Evolutionary conservation across 1,139 yeast genomes (phyloP), one percentile per base, ranked within the genome.

Genomic region (Hansenula sp.): DNA sequence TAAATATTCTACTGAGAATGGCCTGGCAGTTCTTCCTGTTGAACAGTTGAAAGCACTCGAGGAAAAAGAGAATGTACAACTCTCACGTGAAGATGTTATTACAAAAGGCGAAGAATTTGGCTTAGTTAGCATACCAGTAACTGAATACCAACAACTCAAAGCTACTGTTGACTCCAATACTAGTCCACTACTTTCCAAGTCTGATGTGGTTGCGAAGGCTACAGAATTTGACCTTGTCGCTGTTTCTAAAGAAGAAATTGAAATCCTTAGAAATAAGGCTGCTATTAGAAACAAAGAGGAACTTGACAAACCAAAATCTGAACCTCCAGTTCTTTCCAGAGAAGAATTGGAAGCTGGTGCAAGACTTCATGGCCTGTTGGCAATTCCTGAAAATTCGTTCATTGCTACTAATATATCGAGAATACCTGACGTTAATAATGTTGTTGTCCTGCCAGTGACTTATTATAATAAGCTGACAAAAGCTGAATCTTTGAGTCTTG

Each of bases 381-480:
- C 77, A 38, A 68, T 82, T 35, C 85, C 89, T 4, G 68, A 66
- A 36, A 56, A 69, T 16, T 66, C 80, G 4, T 81, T 75, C 51
- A 63, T 82, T 45, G 77, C 85, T 2, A 80, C 86, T 0, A 77
- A 81, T 3, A 71, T 73, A 26, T 72, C 76, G 11, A 70, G 75
- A 52, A 61, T 60, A 9, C 78, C 84, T 2, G 85, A 79, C 45
- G 60, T 69, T n/a, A 62, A 65, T 12, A 75, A 76, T 48, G 81
- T 81, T 29, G 80, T 79, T 41, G 79, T 81, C 8, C 56, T 83
- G 29, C 89, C 90, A 13, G 65, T 73, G 9, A 70, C 79, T 4
- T 82, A 82, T 55, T 83, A 80, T 59, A 73, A 73, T 48, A 78
- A 77, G 55, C 61, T 82, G 46, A 60, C 76, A 17, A 68, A 66